Base-by-base conservation (phyloP, 2,329 filamentous ascomycete species). In the Fusarium sp. region DNA sequence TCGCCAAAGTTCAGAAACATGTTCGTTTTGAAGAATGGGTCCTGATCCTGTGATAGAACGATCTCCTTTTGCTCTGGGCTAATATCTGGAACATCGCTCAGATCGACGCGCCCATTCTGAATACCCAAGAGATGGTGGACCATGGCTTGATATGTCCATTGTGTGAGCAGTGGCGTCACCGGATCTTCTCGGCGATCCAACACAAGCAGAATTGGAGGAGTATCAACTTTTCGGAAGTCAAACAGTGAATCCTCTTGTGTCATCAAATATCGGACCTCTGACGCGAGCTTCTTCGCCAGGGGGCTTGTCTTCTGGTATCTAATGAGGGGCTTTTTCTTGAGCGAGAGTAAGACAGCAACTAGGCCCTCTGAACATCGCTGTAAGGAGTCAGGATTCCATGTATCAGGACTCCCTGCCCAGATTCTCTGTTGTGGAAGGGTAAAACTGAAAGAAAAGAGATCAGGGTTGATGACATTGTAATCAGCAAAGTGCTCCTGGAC, bases 101-200 rank as follows among this genome's bases (percentile, higher is more conserved):
- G 86, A 79, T 97, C 93, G 2, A 99, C 96, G 56, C 95, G 90
- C n/a, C 96, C 96, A 80, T 98, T 98, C 65, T 93, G 90, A 74
- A 99, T 97, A 10, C 96, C 96, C 18, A 99, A 86, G 5, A 98
- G 85, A 79, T 99, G 96, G 80, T 99, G 96, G 2, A 99, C 96
- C 95, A 99, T 99, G n/a, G 96, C 96, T 83, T 99, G 96, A 79
- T 99, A 99, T 31, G 96, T 99, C 96, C 96, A 99, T 81, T 99
- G 96, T 6, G 95, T 97, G 54, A 99, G 87, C 16, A 99, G 85
- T 1, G 96, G 96, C 7, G 96, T 99, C 56, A 98, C 93, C 0
- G 96, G 95, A 78, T 99, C 96, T 79, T 98, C 95, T 81, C 96
- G 90, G 45, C 96, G 91, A 82, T 99, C 96, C 35, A 99, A 84